phyloP scores from a whole-genome alignment of 345 rosid species.

The Tarenaya hassleriana region DNA sequence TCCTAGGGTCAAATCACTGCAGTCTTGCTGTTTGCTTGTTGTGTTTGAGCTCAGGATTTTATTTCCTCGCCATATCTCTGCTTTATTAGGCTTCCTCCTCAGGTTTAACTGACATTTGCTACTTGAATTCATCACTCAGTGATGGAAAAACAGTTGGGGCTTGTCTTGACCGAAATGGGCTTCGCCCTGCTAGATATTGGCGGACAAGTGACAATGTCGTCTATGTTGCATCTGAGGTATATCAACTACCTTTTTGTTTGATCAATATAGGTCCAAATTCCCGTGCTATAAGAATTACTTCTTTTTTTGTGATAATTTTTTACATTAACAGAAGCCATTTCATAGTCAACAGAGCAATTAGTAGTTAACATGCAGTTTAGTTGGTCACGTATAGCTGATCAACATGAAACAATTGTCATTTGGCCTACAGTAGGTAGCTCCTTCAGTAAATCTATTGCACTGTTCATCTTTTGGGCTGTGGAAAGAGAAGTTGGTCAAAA shows the following conservation, averaged over 20 bases:
- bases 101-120: slow-evolving; percentile 34
- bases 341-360: neutral
- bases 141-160: slow-evolving; percentile 99
- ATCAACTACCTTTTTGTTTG: slow-evolving; percentile 22
- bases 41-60: slow-evolving; percentile 22
- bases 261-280: slow-evolving; percentile 2
- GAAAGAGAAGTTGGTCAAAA: too few species aligned
- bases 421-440: too few species aligned
- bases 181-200: slow-evolving; percentile 99
- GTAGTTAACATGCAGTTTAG: neutral
- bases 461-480: too few species aligned
- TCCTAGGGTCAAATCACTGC: slow-evolving; percentile 6
- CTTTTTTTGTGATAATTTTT: slow-evolving; percentile 7
- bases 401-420: too few species aligned
- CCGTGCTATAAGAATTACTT: slow-evolving; percentile 5
- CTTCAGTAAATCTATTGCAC: too few species aligned
- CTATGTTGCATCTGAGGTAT: slow-evolving; percentile 97
- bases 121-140: slow-evolving; percentile 45
- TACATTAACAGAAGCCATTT: neutral
- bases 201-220: slow-evolving; percentile 85
- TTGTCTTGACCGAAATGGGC: slow-evolving; percentile 95
- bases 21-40: slow-evolving; percentile 18
- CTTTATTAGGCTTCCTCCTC: slow-evolving; percentile 18
- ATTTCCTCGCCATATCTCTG: slow-evolving; percentile 19
- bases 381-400: neutral